Base-by-base conservation (phyloP, 495 filamentous ascomycete species). In the Annulohypoxylon nitens region DNA sequence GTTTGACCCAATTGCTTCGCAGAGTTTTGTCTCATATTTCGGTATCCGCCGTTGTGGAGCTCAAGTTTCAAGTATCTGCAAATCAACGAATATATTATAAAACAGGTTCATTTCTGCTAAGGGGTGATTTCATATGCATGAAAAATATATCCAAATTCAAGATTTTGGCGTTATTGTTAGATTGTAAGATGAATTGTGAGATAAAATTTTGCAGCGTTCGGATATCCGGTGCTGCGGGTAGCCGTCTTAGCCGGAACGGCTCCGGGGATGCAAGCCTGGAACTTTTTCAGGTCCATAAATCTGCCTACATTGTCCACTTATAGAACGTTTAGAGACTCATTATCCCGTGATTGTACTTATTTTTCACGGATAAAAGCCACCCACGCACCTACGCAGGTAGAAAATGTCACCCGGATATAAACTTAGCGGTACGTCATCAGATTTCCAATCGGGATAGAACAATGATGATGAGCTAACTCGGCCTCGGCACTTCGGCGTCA, bases 231-330 rank as follows among this genome's bases (percentile, higher is more conserved):
- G 37, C 43, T 51, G 26, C 54, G 37, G 66, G 66, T 55, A 18
- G 16, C 66, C 48, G 48, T 25, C 58, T 34, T 26, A 36, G 65
- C 57, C 57, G 65, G 65, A 54, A 45, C 57, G 45, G 65, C 47
- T 57, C 45, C 57, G 64, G 57, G 11, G 36, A 16, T 11, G 1
- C 3, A 14, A 20, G 14, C 2, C n/a, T 41, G 11, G 2, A 26
- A n/a, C 6, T 62, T 25, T 48, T n/a, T 55, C 57, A 20, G 48
- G 36, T 55, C 45, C 5, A 34, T 55, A n/a, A 34, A 30, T 30
- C 7, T 55, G 12, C 48, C 20, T 12, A 57, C 33, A 7, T 37
- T 34, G 16, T 23, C 18, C 20, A 30, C 41, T 20, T n/a, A 61
- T 43, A 12, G 36, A 43, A 59, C 25, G 36, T 43, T 43, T 6